These are phyloP conservation scores for Scenedesmus sp. DNA, from an alignment of 163 green algal genomes.

Conservation along the genomic window DNA sequence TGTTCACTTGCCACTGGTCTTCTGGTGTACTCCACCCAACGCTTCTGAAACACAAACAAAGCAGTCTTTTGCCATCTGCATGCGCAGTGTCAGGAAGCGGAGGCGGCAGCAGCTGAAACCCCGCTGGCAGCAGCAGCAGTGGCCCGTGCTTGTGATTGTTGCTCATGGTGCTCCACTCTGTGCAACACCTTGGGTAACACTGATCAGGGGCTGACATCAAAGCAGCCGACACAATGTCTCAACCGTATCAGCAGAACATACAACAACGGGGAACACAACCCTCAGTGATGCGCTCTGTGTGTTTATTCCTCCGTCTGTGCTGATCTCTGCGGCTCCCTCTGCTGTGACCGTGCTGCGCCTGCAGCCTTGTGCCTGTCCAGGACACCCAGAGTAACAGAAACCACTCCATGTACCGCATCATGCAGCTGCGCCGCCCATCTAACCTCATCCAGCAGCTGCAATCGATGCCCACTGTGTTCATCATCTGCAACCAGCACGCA, in stretches of 20 bases:
- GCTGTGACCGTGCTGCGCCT: background rate
- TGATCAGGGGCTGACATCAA: no score
- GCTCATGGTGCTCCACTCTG: no score
- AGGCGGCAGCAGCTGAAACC: background rate
- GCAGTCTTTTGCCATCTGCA: background rate
- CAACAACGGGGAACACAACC: no score
- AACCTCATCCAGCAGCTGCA: background rate
- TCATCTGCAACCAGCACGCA: constrained; percentile 48
- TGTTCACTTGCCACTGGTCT: background rate
- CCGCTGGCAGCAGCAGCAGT: background rate
- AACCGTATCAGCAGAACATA: background rate
- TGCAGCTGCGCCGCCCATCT: no score
- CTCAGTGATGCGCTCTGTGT: no score
- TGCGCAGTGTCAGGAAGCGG: background rate
- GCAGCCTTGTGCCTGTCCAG: background rate
- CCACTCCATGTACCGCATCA: background rate
- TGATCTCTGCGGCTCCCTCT: background rate
- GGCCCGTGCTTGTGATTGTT: background rate
- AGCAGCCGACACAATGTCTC: background rate
- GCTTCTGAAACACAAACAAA: background rate
- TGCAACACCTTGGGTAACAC: background rate
- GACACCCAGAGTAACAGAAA: background rate
- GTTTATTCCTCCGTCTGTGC: background rate
- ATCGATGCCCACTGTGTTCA: constrained; percentile 13
- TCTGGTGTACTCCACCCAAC: background rate